These are phyloP conservation scores for Fraxinus greggii DNA, from an alignment of 305 asterid species.

Conservation along the genomic window DNA sequence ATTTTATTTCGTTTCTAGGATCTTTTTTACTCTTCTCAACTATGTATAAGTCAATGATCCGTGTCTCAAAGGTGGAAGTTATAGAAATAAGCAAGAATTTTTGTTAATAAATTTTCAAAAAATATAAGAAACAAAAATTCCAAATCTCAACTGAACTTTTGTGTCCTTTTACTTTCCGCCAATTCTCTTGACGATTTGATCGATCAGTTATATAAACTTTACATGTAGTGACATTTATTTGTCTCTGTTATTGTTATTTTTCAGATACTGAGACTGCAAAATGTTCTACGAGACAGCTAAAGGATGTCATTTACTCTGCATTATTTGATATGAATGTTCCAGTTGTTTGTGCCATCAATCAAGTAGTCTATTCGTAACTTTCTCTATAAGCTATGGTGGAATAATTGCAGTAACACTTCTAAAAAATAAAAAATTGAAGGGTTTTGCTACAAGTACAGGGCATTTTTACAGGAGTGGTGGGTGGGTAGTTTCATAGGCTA, in stretches of 20 bases:
- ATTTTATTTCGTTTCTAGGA: background rate
- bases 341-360: too few species aligned
- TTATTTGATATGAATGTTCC: too few species aligned
- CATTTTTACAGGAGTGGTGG: too few species aligned
- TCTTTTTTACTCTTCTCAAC: background rate
- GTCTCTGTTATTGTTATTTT: conserved; percentile 19
- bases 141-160: conserved; percentile 1
- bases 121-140: background rate
- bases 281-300: too few species aligned
- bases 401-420: too few species aligned
- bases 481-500: too few species aligned
- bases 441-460: too few species aligned
- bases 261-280: too few species aligned
- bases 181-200: conserved; percentile 4
- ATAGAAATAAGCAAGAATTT: background rate
- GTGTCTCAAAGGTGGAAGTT: conserved; percentile 2
- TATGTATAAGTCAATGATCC: background rate
- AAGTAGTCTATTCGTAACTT: too few species aligned
- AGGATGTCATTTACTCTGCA: too few species aligned
- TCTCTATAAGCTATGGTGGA: too few species aligned
- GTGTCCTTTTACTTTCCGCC: conserved; percentile 11
- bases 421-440: too few species aligned
- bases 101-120: conserved; percentile 6
- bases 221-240: background rate
- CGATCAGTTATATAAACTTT: background rate